Evolutionary conservation across 768 basidiomycete species (phyloP), one percentile per base, ranked within the genome.

Genomic region (Termitomyces sp.): DNA sequence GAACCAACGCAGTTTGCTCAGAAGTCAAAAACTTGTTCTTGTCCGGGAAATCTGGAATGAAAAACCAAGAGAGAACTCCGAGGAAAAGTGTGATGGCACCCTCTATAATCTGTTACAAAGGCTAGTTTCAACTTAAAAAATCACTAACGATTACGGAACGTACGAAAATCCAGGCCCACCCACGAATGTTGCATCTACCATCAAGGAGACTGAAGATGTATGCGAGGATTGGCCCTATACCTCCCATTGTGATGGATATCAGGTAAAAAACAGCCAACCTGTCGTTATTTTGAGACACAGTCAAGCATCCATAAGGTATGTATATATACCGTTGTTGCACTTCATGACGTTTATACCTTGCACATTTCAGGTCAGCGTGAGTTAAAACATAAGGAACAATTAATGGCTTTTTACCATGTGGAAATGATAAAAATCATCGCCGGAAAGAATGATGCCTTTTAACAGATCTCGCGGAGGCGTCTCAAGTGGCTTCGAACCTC

Each of bases 111-210:
- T 80, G 48, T 50, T 48, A 6, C 7, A 13, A 41, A 15, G 26
- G 26, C 20, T 50, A 59, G 46, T 22, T 47, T 39, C 29, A 10
- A 45, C n/a, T 37, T 2, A 41, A 59, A 16, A 3, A 7, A 36
- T 33, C 29, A n/a, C 13, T 9, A 16, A 18, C 5, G 29, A 33
- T 5, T 12, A 18, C 36, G 37, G 29, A 34, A 64, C 74, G 60
- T 60, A 79, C 78, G 53, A 80, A 80, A 57, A 81, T 80, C 77
- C 78, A 81, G 48, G 73, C 70, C 80, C 80, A 80, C 26, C 79
- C 78, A 18, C 72, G 71, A 33, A 79, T 69, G 31, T 73, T 70
- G 24, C 68, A 65, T 61, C 64, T 73, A 6, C 77, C 77, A 56
- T 74, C 68, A 9, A 81, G 68, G 9, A 73, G 66, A 61, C 72